Base-by-base conservation (phyloP, 2,329 filamentous ascomycete species). In the Paraphoma chrysanthemicola region DNA sequence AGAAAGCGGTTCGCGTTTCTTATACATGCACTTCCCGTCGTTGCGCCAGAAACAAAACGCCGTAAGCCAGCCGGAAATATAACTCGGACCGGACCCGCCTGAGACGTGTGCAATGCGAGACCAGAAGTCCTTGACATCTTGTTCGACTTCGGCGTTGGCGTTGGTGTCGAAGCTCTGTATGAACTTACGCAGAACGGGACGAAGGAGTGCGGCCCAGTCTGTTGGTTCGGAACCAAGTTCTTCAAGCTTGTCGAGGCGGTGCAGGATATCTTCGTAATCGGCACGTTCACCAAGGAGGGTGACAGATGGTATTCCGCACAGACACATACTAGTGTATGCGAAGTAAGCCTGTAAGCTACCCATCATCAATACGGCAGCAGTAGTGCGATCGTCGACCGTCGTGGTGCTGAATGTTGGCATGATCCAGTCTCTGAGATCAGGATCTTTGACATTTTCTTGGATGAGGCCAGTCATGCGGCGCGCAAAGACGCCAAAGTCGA, bases 321-420 rank as follows among this genome's bases (percentile, higher is more conserved):
- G 12, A 0, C 39, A 11, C 1, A 3, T 2, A 11, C 23, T 30
- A 0, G 23, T 42, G 48, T 59, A 67, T 0, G 48, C 44, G 45
- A 65, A 67, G 47, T 63, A 67, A 12, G 58, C 55, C 5, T 64
- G 52, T 50, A 64, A 52, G 0, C 48, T 54, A 1, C 57, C 63
- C 58, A 68, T 66, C 61, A 68, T 67, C 9, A 67, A 46, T 1
- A 65, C 50, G 0, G 55, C 54, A 31, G 64, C 64, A 1, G 53
- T 51, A 0, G 55, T 41, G n/a, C 56, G 50, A 17, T 69, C 64
- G 9, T 38, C 33, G 1, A 56, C 44, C 0, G 61, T 68, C 0
- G 63, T 69, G 1, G 64, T 68, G 28, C 44, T 65, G 49, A 68
- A 69, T 1, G 56, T 46, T 0, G 63, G 63, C 52, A 68, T 59